Conservation (phyloP, 495 filamentous ascomycete species). For the Tuber melanosporum region DNA sequence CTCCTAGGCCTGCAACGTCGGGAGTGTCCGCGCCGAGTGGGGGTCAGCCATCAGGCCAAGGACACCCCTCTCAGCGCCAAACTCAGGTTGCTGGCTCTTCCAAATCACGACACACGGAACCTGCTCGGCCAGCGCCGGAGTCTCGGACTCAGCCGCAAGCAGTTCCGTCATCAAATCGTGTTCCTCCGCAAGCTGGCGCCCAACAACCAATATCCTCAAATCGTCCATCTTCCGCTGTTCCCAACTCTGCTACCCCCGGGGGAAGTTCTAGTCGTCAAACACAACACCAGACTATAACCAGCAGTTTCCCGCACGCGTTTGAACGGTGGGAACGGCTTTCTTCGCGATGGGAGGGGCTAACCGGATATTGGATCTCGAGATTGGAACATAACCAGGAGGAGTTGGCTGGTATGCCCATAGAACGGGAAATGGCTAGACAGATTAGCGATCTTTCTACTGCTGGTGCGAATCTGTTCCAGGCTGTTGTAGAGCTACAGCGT, state of each 20-base stretch:
- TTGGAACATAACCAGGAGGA: conserved; percentile 84
- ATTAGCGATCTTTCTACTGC: conserved; percentile 93
- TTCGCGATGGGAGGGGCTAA: conserved; percentile 96
- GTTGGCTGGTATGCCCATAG: conserved; percentile 70
- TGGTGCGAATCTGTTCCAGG: conserved; percentile 94
- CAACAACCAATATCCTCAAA: conserved; percentile 42
- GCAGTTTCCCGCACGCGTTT: conserved; percentile 86
- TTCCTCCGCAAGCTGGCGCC: conserved; percentile 32
- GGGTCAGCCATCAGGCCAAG: conserved; percentile 16
- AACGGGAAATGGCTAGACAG: conserved; percentile 81
- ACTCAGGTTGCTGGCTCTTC: conserved; percentile 16
- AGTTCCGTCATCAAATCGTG: conserved; percentile 14
- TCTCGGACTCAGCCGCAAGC: conserved; percentile 28
- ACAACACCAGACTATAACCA: conserved; percentile 46
- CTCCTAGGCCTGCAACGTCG: conserved; percentile 26
- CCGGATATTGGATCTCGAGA: conserved; percentile 91
- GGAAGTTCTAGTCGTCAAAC: conserved; percentile 33
- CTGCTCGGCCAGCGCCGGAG: conserved; percentile 20
- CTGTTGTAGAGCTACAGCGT: conserved; percentile 93
- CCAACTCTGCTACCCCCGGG: conserved; percentile 20
- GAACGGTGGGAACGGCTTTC: conserved; percentile 95
- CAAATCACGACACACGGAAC: conserved; percentile 23
- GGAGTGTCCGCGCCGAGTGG: conserved; percentile 21
- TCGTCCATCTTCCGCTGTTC: conserved; percentile 10
- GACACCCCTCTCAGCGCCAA: conserved; percentile 12